These are phyloP conservation scores for Silene uniflora DNA, from an alignment of 148 eudicot genomes.

Conservation along the genomic window DNA sequence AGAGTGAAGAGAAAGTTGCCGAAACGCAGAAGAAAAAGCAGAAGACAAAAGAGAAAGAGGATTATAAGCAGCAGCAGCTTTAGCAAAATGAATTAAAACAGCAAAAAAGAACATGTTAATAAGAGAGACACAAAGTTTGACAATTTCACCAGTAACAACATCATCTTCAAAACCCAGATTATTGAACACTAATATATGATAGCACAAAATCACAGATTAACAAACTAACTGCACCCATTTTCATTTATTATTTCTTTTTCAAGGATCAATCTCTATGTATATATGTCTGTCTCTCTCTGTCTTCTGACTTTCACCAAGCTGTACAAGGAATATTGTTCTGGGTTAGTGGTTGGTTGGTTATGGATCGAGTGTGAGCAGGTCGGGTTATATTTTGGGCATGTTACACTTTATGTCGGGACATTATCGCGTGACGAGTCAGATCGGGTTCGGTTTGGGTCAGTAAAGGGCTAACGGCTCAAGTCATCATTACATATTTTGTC, in stretches of 20 bases:
- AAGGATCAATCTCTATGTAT: no score
- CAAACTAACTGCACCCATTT: slow-evolving; percentile 26
- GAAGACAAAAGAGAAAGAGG: slow-evolving; percentile 52
- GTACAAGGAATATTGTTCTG: background rate
- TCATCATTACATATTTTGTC: no score
- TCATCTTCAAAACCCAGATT: slow-evolving; percentile 42
- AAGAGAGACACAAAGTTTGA: slow-evolving; percentile 40
- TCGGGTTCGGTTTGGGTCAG: no score
- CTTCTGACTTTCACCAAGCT: slow-evolving; percentile 3
- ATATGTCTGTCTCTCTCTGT: slow-evolving; percentile 10
- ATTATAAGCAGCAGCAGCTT: slow-evolving; percentile 69
- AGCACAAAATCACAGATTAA: slow-evolving; percentile 48
- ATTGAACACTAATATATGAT: slow-evolving; percentile 46
- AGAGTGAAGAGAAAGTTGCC: slow-evolving; percentile 47
- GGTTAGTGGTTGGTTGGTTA: background rate
- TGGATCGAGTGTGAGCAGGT: no score
- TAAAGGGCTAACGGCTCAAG: no score
- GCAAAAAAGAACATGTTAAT: slow-evolving; percentile 64
- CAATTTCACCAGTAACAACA: slow-evolving; percentile 37
- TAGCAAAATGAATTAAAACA: slow-evolving; percentile 34
- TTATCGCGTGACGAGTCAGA: no score
- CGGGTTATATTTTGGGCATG: no score
- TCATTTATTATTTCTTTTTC: background rate
- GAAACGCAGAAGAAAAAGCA: slow-evolving; percentile 60
- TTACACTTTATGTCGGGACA: no score